These are phyloP conservation scores for Actinomortierella ambigua DNA, from an alignment of 371 early-diverging fungal species.

Conservation along the genomic window DNA sequence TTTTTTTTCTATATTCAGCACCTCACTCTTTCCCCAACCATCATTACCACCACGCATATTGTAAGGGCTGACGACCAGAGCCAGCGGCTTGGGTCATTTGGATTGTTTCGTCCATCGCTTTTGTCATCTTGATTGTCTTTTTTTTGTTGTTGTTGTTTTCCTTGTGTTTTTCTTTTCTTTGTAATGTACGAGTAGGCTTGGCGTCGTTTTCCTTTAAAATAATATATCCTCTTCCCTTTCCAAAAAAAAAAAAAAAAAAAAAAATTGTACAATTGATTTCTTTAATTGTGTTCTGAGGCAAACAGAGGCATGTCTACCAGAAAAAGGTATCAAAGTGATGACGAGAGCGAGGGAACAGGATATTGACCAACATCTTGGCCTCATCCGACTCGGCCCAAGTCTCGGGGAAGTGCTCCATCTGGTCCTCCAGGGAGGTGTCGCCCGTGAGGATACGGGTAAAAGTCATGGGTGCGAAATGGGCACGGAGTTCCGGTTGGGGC, in stretches of 20 bases:
- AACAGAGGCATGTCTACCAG: conserved; percentile 11
- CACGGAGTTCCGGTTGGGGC: conserved; percentile 9
- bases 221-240: neutral
- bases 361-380: conserved; percentile 17
- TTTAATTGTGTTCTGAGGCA: neutral
- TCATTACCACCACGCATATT: too few relatives aligned
- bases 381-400: conserved; percentile 7
- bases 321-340: conserved; percentile 21
- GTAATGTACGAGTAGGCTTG: neutral
- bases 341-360: conserved; percentile 32
- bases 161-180: neutral
- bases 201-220: neutral
- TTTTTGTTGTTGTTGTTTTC: neutral
- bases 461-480: conserved; percentile 24
- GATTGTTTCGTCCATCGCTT: too few relatives aligned
- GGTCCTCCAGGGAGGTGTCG: conserved; percentile 19
- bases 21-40: too few relatives aligned
- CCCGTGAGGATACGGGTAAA: conserved; percentile 28
- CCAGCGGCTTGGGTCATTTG: too few relatives aligned
- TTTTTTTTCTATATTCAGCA: too few relatives aligned
- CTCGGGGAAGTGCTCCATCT: conserved; percentile 18
- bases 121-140: too few relatives aligned
- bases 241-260: neutral
- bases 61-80: too few relatives aligned
- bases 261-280: neutral